These are phyloP conservation scores for Microbotryomycetes sp. DNA, from an alignment of 1,284 basidiomycete genomes.

Conservation along the genomic window DNA sequence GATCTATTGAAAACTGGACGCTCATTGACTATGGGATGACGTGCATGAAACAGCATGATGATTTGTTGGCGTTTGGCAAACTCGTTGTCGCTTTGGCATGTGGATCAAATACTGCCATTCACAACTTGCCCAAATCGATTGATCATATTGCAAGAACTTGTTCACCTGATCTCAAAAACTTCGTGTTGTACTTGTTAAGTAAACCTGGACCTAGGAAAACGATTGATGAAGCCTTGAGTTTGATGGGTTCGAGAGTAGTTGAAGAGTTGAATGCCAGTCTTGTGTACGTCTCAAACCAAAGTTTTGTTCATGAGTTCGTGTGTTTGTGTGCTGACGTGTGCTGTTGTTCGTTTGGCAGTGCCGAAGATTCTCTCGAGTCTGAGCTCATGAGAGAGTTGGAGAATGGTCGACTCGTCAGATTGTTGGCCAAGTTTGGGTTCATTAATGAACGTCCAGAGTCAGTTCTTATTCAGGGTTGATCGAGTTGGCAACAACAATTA, in stretches of 20 bases:
- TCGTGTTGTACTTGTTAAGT: conserved; percentile 69
- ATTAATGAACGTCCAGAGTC: conserved; percentile 98
- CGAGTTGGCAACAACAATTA: not conserved
- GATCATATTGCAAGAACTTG: conserved; percentile 71
- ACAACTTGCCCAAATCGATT: conserved; percentile 65
- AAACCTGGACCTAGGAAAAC: conserved; percentile 61
- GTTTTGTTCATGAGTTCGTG: conserved; percentile 17
- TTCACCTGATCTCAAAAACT: conserved; percentile 70
- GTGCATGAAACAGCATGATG: conserved; percentile 61
- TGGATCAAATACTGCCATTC: conserved; percentile 55
- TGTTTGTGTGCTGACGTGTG: conserved; percentile 14
- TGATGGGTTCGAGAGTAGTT: conserved; percentile 66
- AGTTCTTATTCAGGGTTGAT: conserved; percentile 41
- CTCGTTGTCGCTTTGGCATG: conserved; percentile 77
- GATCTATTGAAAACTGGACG: not conserved
- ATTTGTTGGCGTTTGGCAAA: conserved; percentile 77
- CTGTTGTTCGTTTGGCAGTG: conserved; percentile 11
- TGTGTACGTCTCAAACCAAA: too few species aligned
- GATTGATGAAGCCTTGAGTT: conserved; percentile 71
- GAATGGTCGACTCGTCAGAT: conserved; percentile 85
- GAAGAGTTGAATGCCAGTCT: conserved; percentile 78
- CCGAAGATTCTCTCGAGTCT: conserved; percentile 66
- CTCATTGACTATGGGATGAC: too few species aligned
- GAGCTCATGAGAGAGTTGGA: conserved; percentile 89
- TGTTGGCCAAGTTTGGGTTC: conserved; percentile 92